phyloP scores from a whole-genome alignment of 1,139 yeast genomes.

The Lodderomyces parapsilosis region DNA sequence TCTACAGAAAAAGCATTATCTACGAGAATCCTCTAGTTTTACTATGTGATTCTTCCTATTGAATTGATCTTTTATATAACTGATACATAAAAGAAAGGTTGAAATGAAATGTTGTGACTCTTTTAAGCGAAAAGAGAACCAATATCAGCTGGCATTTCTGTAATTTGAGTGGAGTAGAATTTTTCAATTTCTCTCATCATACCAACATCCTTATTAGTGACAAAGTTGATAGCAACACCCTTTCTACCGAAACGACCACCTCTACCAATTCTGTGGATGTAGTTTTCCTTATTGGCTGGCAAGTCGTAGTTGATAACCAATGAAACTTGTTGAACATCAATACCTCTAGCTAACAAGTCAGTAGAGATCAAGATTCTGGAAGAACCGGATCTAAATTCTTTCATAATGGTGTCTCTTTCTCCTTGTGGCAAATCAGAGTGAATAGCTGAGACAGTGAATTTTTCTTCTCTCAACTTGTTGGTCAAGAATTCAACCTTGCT shows the following conservation, averaged over 20 bases:
- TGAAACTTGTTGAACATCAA: conserved; percentile 98
- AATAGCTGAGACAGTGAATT: conserved; percentile 95
- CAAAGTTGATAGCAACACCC: conserved; percentile 99
- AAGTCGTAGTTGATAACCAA: conserved; percentile 96
- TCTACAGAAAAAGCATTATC: background rate
- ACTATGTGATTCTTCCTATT: background rate
- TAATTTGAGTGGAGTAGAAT: conserved; percentile 97
- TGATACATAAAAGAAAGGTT: conserved; percentile 5
- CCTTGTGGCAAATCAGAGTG: conserved; percentile 97
- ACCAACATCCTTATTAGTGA: conserved; percentile 86
- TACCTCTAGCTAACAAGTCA: conserved; percentile 99
- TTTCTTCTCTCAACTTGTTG: conserved; percentile 77
- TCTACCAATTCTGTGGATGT: conserved; percentile 99
- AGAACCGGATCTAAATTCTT: conserved; percentile 97
- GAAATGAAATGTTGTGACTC: conserved; percentile 5
- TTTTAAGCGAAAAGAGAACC: conserved; percentile 68
- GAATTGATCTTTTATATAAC: conserved; percentile 1
- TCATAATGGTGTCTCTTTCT: conserved; percentile 98
- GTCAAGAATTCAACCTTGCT: conserved; percentile 94
- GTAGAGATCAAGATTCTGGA: conserved; percentile 96
- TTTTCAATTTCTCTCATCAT: conserved; percentile 97
- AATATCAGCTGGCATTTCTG: conserved; percentile 96
- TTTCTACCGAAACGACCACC: conserved; percentile 99
- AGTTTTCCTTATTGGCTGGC: conserved; percentile 97
- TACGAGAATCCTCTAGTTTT: too few species aligned